phyloP scores from a whole-genome alignment of 257 asterid species.

The Solanum piurae region DNA sequence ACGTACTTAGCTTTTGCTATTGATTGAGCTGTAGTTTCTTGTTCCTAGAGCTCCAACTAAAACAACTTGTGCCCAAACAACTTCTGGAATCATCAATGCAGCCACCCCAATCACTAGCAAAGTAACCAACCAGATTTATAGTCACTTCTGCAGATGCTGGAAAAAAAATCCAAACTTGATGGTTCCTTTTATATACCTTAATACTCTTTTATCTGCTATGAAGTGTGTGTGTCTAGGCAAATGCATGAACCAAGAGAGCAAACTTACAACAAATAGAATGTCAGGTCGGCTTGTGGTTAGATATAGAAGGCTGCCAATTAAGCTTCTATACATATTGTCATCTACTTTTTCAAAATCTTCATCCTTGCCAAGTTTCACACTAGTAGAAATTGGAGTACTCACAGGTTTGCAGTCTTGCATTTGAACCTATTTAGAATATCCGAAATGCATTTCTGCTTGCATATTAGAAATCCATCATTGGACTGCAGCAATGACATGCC shows the following conservation, averaged over 20 bases:
- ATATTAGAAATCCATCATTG: neutral
- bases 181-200: neutral
- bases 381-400: neutral
- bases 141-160: neutral
- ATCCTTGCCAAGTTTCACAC: neutral
- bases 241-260: neutral
- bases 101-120: neutral
- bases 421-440: neutral
- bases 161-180: neutral
- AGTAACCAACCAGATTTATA: neutral
- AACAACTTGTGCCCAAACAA: neutral
- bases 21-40: neutral
- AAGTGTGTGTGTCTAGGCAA: neutral
- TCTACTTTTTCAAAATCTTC: neutral
- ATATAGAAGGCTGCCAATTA: neutral
- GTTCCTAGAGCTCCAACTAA: neutral
- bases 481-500: neutral
- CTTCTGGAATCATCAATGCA: neutral
- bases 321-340: neutral
- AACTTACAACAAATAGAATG: neutral
- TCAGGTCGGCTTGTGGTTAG: neutral
- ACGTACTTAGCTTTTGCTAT: neutral
- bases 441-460: neutral
- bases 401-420: neutral
- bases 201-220: neutral